These are phyloP conservation scores for Pythium pectinolyticum DNA, from an alignment of 352 stramenopile species.

Conservation along the genomic window DNA sequence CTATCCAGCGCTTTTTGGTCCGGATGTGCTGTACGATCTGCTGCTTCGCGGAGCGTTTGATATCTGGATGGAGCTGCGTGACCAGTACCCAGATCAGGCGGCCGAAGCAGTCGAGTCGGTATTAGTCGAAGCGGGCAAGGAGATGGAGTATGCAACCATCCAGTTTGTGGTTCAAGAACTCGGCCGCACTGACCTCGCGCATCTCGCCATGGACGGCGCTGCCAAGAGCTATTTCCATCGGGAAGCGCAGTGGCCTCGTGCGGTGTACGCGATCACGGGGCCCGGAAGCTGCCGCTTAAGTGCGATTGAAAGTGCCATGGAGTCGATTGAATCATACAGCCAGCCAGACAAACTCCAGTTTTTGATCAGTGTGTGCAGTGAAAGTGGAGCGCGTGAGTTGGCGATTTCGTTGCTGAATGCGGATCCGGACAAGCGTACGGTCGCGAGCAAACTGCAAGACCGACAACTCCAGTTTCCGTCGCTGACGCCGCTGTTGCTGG, in stretches of 20 bases:
- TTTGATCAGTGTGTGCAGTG: not conserved
- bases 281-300: slow-evolving; percentile 1
- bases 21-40: not conserved
- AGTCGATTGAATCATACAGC: not conserved
- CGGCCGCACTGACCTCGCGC: not conserved
- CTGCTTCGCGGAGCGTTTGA: not conserved
- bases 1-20: slow-evolving; percentile 2
- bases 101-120: not conserved
- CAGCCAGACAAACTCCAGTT: not conserved
- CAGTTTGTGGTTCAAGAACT: slow-evolving; percentile 1
- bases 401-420: too few species aligned
- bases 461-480: too few species aligned
- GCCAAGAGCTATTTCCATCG: not conserved
- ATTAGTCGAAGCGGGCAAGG: not conserved
- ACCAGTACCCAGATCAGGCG: not conserved
- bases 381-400: not conserved
- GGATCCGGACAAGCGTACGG: too few species aligned
- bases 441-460: too few species aligned
- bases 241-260: not conserved
- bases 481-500: too few species aligned
- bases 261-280: not conserved
- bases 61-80: not conserved
- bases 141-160: not conserved
- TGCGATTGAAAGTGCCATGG: not conserved
- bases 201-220: not conserved